Percentiles rank a stretch among this genome's conserved stretches.
These are phyloP conservation scores for Xylaria sp. DNA, from an alignment of 2,329 filamentous ascomycete genomes.

Conservation along the genomic window DNA sequence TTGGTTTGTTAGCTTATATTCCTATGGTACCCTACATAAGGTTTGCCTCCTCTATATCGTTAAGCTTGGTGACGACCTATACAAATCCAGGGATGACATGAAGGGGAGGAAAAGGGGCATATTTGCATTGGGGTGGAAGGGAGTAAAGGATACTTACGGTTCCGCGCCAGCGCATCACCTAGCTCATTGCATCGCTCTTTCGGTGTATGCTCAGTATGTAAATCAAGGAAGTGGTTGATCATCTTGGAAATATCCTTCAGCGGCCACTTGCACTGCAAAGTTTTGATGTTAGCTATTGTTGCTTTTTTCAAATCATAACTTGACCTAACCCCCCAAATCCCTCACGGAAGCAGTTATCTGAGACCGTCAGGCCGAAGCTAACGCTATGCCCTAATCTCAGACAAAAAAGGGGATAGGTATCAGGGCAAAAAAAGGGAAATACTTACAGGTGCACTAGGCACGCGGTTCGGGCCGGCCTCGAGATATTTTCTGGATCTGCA, in stretches of 20 bases:
- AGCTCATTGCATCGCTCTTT: slow-evolving; percentile 58
- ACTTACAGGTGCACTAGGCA: slow-evolving; percentile 56
- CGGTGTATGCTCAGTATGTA: slow-evolving; percentile 58
- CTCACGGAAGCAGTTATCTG: neutral
- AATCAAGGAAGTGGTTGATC: slow-evolving; percentile 59
- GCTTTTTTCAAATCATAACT: neutral
- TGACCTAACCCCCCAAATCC: too few relatives aligned
- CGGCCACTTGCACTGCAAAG: slow-evolving; percentile 54
- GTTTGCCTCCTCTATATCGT: neutral
- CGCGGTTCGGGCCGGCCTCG: slow-evolving; percentile 54
- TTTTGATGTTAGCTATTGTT: slow-evolving; percentile 12
- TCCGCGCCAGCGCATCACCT: slow-evolving; percentile 55
- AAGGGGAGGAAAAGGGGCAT: neutral
- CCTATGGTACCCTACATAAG: neutral
- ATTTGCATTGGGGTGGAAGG: neutral
- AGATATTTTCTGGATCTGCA: slow-evolving; percentile 58
- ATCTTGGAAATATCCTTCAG: slow-evolving; percentile 60
- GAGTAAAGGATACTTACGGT: slow-evolving; percentile 51
- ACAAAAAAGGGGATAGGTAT: neutral
- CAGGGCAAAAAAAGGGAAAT: neutral
- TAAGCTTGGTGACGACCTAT: neutral
- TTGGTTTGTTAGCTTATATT: slow-evolving; percentile 15
- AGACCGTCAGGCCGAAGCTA: neutral
- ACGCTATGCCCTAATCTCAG: neutral
- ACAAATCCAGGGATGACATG: neutral